Evolutionary conservation across 805 yeast species (phyloP).

Genomic region (Pichia thaimueangensis): DNA sequence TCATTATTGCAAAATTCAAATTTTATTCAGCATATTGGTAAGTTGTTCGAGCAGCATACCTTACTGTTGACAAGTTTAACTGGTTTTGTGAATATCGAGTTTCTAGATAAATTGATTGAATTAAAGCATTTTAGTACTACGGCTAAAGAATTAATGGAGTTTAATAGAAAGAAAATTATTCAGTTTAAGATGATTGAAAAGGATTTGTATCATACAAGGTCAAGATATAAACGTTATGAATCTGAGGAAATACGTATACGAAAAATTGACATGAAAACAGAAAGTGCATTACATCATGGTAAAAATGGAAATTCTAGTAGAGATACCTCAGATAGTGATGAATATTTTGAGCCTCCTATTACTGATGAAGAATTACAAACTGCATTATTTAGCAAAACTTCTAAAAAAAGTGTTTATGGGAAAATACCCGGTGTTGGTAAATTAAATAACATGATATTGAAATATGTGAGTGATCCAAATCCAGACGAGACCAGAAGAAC

Average conservation of each 20-base stretch:
- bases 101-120: slow-evolving; percentile 31
- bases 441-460: slow-evolving; percentile 28
- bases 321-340: slow-evolving; percentile 8
- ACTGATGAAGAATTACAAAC: slow-evolving; percentile 30
- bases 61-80: slow-evolving; percentile 40
- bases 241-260: slow-evolving; percentile 27
- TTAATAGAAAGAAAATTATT: slow-evolving; percentile 29
- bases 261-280: slow-evolving; percentile 27
- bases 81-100: slow-evolving; percentile 25
- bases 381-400: slow-evolving; percentile 24
- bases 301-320: slow-evolving; percentile 5
- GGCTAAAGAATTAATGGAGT: slow-evolving; percentile 29
- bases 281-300: slow-evolving; percentile 21
- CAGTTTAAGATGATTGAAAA: slow-evolving; percentile 27
- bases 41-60: slow-evolving; percentile 69
- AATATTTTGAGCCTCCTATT: slow-evolving; percentile 21
- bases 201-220: slow-evolving; percentile 20
- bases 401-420: slow-evolving; percentile 24
- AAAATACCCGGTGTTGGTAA: slow-evolving; percentile 32
- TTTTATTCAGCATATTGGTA: slow-evolving; percentile 72
- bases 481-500: slow-evolving; percentile 31
- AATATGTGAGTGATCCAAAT: slow-evolving; percentile 29
- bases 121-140: slow-evolving; percentile 28
- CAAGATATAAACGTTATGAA: slow-evolving; percentile 23
- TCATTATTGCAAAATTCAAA: slow-evolving; percentile 42